Conservation (phyloP, 225 moss, liverwort and hornwort genomes). For the Physcomitrium patens region DNA sequence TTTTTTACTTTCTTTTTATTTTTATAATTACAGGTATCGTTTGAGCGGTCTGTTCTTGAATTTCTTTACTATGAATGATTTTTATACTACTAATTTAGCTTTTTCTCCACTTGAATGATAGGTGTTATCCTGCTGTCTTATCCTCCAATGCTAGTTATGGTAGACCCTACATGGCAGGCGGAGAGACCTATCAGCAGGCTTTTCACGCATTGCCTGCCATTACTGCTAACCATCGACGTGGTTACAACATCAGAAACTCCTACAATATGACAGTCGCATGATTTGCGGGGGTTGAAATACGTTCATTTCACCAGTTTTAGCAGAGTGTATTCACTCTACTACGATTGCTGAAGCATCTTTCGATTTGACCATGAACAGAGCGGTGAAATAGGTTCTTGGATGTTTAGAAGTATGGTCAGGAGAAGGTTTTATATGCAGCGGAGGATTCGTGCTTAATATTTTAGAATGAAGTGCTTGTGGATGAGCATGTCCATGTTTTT, state of each 20-base stretch:
- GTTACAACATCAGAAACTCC: slow-evolving; percentile 63
- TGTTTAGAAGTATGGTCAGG: slow-evolving; percentile 3
- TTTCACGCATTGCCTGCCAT: slow-evolving; percentile 65
- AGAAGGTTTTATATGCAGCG: background rate
- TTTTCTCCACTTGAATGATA: slow-evolving; percentile 25
- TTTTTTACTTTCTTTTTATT: background rate
- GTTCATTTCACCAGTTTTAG: background rate
- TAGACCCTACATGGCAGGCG: slow-evolving; percentile 54
- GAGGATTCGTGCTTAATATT: slow-evolving; percentile 10
- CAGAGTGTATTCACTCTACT: slow-evolving; percentile 35
- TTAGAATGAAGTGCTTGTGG: background rate
- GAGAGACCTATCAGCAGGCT: slow-evolving; percentile 62
- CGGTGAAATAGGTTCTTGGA: background rate
- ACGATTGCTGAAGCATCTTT: slow-evolving; percentile 4
- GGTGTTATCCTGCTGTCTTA: slow-evolving; percentile 61
- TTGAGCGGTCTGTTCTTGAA: too few relatives aligned
- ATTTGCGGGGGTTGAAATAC: slow-evolving; percentile 33
- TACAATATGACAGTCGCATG: slow-evolving; percentile 77
- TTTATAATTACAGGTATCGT: too few relatives aligned
- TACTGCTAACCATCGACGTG: slow-evolving; percentile 74
- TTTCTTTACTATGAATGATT: too few relatives aligned
- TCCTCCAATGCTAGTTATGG: slow-evolving; percentile 43
- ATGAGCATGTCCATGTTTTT: slow-evolving; percentile 22
- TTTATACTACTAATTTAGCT: too few relatives aligned
- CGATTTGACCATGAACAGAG: background rate